Evolutionary conservation across 352 stramenopile genomes (phyloP), one percentile per base, ranked within the genome.

Genomic region (Pythium volutum): DNA sequence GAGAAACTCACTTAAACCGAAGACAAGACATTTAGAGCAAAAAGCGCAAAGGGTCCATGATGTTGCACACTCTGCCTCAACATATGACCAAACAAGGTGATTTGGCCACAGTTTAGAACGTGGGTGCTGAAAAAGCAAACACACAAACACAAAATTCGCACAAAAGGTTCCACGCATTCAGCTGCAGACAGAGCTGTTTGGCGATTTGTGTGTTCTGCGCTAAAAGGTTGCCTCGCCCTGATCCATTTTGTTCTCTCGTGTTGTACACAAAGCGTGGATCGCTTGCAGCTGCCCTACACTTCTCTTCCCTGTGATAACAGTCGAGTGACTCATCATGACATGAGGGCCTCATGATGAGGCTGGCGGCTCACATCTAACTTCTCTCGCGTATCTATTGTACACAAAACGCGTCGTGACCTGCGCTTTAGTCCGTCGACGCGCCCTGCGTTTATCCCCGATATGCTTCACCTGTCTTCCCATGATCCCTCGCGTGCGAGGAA

Each of bases 121-220:
- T 52, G 46, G 46, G 29, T 52, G 46, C 36, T 52, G 14, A 31
- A 52, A 36, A 51, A 8, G 14, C 14, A 38, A 36, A 36, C 2
- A 7, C 4, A 2, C 2, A 36, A 36, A 36, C 9, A 36, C 31
- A 36, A 36, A 36, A 11, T 36, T 36, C 31, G 31, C 31, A 11
- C 31, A 11, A 43, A 20, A 3, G 14, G 36, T 52, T 52, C 25
- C 25, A 23, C 46, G 18, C 5, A n/a, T 4, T 50, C 43, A 50
- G 43, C 43, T 50, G 43, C 43, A 48, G 25, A 25, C 22, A 47
- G 41, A 47, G 41, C 16, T 47, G 41, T 47, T 47, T n/a, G 41
- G 25, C 18, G 41, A 9, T 47, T 47, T 47, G 11, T 47, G 41
- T 23, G n/a, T n/a, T n/a, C n/a, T 47, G 22, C 18, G 38, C 33